Evolutionary conservation across 2,329 filamentous ascomycete species (phyloP), one percentile per base, ranked within the genome.

Genomic region (Fusarium guadeloupense): DNA sequence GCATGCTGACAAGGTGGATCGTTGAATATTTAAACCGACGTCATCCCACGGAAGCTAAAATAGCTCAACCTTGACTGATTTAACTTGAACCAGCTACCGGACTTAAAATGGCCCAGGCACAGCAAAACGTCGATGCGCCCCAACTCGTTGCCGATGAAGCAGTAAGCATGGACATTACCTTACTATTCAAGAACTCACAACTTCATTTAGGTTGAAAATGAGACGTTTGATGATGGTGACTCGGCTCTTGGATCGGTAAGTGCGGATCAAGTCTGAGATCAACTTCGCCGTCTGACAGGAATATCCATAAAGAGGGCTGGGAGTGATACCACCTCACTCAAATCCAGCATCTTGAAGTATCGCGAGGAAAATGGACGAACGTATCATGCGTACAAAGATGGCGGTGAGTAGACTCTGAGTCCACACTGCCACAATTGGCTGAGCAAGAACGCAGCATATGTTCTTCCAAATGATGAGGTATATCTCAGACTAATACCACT

Each of bases 381-480:
- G 20, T 26, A 26, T 12, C 25, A 26, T 26, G 4, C 47, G 7
- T 51, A 51, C 25, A 51, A 51, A n/a, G 49, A 52, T 34, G 49
- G 34, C 10, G 34, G 48, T 45, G 19, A 52, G 48, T 12, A 38
- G 23, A 25, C 17, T 19, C 33, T 8, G 19, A 26, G 10, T 7
- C 6, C 21, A 9, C 9, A 6, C 23, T n/a, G 25, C 20, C 20
- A 21, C 10, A n/a, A 37, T 37, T 42, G 35, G 20, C 31, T 40
- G 25, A 55, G 17, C 7, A 9, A 2, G 3, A 1, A 10, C 13
- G 25, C 12, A 64, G 60, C 34, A 7, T 64, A 63, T 25, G 54
- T 34, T 4, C 40, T 64, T 9, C 60, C 59, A 1, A 63, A 63
- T 8, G 59, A 64, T 14, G 54, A 63, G n/a, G 60, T 59, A 14